These are phyloP conservation scores for Penicillium sp. DNA, from an alignment of 2,329 filamentous ascomycete genomes.

Conservation along the genomic window DNA sequence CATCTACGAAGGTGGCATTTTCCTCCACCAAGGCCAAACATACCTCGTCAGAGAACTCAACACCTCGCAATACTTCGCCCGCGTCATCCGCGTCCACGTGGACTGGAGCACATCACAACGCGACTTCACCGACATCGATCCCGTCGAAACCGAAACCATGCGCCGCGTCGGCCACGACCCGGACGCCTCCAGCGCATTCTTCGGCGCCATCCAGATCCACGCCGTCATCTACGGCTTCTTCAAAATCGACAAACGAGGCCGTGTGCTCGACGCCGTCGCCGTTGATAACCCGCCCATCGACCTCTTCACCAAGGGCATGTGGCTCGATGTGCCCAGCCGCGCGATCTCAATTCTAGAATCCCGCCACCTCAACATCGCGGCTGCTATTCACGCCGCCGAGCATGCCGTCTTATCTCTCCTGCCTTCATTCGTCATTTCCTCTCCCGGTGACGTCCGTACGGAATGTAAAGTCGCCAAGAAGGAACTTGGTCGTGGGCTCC, in stretches of 20 bases:
- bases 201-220: conserved; percentile 79
- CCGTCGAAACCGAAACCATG: conserved; percentile 85
- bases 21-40: conserved; percentile 89
- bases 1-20: conserved; percentile 95
- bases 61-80: conserved; percentile 75
- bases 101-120: conserved; percentile 94
- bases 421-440: conserved; percentile 85
- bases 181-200: conserved; percentile 71
- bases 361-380: conserved; percentile 74
- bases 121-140: conserved; percentile 92
- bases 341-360: conserved; percentile 77
- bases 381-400: conserved; percentile 90
- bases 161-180: conserved; percentile 59
- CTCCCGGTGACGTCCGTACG: conserved; percentile 87
- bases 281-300: conserved; percentile 92
- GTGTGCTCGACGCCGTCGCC: conserved; percentile 85
- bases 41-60: conserved; percentile 90
- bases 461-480: conserved; percentile 90
- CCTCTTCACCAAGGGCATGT: conserved; percentile 83
- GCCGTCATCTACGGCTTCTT: conserved; percentile 95
- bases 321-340: conserved; percentile 81
- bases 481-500: conserved; percentile 69
- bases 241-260: conserved; percentile 83
- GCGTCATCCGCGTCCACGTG: conserved; percentile 83
- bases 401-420: conserved; percentile 84